Evolutionary conservation across 2,329 filamentous ascomycete genomes (phyloP), one percentile per base, ranked within the genome.

Genomic region (Phialophora tarda): DNA sequence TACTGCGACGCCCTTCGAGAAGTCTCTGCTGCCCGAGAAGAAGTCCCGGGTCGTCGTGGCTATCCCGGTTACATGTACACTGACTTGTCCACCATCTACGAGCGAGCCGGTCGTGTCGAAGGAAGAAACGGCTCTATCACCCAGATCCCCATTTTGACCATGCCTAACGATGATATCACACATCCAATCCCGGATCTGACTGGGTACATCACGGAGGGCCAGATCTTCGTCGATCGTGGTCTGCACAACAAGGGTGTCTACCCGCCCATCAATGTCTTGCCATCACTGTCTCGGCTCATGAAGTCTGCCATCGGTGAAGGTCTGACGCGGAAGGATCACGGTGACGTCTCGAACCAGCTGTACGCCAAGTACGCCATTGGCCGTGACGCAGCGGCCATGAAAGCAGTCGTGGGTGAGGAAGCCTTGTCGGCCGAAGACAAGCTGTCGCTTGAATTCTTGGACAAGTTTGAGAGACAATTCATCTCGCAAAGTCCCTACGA

Each of bases 61-160:
- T 99, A 95, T 84, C 95, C 95, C 62, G 95, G 95, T 91, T 99
- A 99, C 87, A 99, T 99, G 95, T 99, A 99, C 86, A 99, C 95
- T 74, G 96, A 99, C 88, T 91, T 99, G 89, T 97, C 95, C 67
- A 99, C 95, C 77, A 97, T 99, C 76, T 99, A 99, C 85, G 95
- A 99, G 83, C 93, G 95, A 83, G 95, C 95, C 74, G 95, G 95
- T 77, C 95, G 95, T 91, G 95, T 99, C 59, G 85, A 92, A 76
- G 96, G 96, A 74, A 91, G 96, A 74, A 97, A 98, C 76, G 95
- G 96, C 68, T 99, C 95, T 75, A 99, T 99, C 75, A 99, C 96
- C 23, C 95, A 99, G 83, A 97, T 99, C 75, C 95, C 95, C 67
- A 99, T 99, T 78, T 81, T 99, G 82, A 97, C 95, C 73, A 99